These are phyloP conservation scores for Lasiosphaeriaceae sp. DNA, from an alignment of 495 filamentous ascomycete species.

Conservation along the genomic window DNA sequence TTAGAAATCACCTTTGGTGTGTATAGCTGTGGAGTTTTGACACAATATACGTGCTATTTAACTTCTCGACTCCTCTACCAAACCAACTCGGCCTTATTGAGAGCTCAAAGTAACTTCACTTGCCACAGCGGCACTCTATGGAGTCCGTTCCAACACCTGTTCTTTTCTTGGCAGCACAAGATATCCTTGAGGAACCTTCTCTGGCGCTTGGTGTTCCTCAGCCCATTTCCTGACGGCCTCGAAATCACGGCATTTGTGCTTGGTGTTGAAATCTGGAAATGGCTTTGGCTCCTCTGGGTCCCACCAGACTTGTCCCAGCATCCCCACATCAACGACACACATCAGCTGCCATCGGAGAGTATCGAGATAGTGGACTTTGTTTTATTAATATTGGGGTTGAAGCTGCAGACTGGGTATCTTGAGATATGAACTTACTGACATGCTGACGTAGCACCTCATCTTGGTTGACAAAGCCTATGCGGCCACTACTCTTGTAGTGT, in stretches of 20 bases:
- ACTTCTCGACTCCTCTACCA: no score
- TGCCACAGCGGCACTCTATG: neutral
- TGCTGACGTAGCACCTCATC: neutral
- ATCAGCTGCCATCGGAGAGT: constrained; percentile 52
- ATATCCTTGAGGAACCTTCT: neutral
- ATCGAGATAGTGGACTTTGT: constrained; percentile 46
- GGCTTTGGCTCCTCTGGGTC: constrained; percentile 31
- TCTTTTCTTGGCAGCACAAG: constrained; percentile 1
- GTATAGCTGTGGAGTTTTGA: no score
- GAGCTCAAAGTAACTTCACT: no score
- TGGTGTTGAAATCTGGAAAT: neutral
- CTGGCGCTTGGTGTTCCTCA: constrained; percentile 31
- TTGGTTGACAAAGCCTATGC: constrained; percentile 37
- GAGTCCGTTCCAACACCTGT: constrained; percentile 5
- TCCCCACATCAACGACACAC: constrained; percentile 48
- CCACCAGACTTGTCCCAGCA: constrained; percentile 50
- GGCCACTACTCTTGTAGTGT: constrained; percentile 42
- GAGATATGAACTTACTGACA: no score
- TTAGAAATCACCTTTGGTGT: no score
- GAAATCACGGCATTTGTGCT: neutral
- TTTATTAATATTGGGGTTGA: no score
- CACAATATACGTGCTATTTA: no score
- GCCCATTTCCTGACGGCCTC: neutral
- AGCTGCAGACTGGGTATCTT: no score
- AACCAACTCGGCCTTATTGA: no score